phyloP scores from a whole-genome alignment of 2,329 filamentous ascomycete species.

The Fusarium avenaceum region DNA sequence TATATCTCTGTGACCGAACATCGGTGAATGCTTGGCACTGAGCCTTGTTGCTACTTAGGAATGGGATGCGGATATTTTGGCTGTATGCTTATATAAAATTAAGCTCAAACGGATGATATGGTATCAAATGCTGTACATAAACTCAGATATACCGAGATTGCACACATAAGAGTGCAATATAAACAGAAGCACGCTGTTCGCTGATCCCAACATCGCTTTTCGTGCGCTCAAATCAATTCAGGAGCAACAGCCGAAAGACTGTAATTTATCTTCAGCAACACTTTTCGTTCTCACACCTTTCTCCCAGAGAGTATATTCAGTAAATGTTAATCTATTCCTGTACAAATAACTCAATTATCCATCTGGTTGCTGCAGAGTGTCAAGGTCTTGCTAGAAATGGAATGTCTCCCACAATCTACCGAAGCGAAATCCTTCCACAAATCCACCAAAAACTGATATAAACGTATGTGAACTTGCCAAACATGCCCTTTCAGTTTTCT shows the following conservation, averaged over 20 bases:
- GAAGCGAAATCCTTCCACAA: background rate
- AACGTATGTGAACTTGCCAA: background rate
- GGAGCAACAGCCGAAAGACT: too few species aligned
- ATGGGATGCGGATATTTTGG: background rate
- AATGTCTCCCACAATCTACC: too few species aligned
- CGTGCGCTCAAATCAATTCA: background rate
- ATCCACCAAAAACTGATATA: background rate
- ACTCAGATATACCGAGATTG: too few species aligned
- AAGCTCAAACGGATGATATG: too few species aligned
- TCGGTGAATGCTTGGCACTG: background rate
- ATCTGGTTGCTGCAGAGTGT: background rate
- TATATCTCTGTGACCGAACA: background rate
- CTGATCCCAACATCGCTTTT: background rate
- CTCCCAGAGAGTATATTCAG: too few species aligned
- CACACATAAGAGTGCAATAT: background rate
- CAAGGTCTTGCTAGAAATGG: background rate
- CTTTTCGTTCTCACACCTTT: too few species aligned
- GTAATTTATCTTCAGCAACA: too few species aligned
- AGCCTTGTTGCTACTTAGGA: background rate
- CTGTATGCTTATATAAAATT: too few species aligned
- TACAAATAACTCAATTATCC: background rate
- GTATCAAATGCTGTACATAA: too few species aligned
- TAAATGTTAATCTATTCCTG: too few species aligned
- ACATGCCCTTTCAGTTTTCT: rapidly evolving
- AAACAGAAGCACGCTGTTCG: background rate